These are phyloP conservation scores for Xylaria digitata DNA, from an alignment of 2,329 filamentous ascomycete species.

Conservation along the genomic window DNA sequence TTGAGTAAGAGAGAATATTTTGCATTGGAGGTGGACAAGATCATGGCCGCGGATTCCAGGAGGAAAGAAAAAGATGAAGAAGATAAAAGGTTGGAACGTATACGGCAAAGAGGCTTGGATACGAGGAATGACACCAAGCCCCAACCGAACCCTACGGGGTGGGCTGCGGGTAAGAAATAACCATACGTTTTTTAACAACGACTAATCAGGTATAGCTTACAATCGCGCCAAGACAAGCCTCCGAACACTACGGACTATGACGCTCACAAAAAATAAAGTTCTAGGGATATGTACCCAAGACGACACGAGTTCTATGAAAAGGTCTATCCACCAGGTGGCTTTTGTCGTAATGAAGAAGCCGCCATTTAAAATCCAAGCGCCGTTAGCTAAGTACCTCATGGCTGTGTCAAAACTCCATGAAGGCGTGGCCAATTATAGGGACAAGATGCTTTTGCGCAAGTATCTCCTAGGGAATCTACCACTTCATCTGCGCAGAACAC, in stretches of 20 bases:
- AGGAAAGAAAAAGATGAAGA: not conserved
- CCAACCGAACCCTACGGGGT: not conserved
- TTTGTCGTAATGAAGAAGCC: not conserved
- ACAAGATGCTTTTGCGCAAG: conserved; percentile 50
- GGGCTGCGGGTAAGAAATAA: not conserved
- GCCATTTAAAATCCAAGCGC: conserved; percentile 6
- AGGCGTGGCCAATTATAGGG: conserved; percentile 51
- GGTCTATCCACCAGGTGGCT: too few relatives aligned
- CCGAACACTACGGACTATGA: not conserved
- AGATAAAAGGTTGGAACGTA: not conserved
- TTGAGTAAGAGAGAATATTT: conserved; percentile 49
- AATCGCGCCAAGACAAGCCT: not conserved
- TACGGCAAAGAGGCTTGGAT: not conserved
- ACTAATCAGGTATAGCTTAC: not conserved
- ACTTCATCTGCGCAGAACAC: conserved; percentile 57
- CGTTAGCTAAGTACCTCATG: conserved; percentile 48
- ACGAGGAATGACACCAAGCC: not conserved
- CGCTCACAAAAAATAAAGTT: not conserved
- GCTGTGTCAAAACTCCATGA: conserved; percentile 53
- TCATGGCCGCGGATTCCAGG: not conserved
- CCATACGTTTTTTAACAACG: not conserved
- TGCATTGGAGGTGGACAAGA: conserved; percentile 45
- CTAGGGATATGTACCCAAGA: not conserved
- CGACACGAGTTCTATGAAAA: too few relatives aligned
- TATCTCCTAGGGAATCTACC: conserved; percentile 52